Base-by-base conservation (phyloP, 768 basidiomycete genomes). In the Suillus occidentalis region DNA sequence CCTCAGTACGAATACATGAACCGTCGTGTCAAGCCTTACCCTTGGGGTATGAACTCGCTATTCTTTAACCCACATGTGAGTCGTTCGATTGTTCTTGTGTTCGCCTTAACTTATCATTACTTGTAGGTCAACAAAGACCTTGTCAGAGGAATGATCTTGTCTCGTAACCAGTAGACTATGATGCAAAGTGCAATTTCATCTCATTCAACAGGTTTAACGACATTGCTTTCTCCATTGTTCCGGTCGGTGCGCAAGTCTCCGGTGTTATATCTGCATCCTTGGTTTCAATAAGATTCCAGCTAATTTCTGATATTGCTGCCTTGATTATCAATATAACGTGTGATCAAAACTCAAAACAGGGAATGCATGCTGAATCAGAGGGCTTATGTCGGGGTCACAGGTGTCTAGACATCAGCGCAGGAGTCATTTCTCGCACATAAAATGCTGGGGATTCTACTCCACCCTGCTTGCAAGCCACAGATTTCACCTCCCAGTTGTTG, bases 41-140 rank as follows among this genome's bases (percentile, higher is more conserved):
- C 93, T 22, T 95, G 93, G 93, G 93, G 93, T 28, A 77, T 69
- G 70, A 95, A 95, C 85, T 84, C 85, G 16, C 83, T 95, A 20
- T 95, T 95, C 83, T 95, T 84, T 81, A 94, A 92, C 75, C 76
- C 87, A 60, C 81, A 85, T 69, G 92, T 91, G 73, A 55, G 87
- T 72, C n/a, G 58, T 12, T 57, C 6, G 53, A n/a, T 5, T 7
- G 22, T 12, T 31, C 50, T 25, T 47, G 22, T 55, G 52, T 40
- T 62, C 31, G 49, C 60, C 63, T 58, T 63, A 61, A 66, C 61
- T 62, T 18, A 9, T 62, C 22, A 55, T 37, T 43, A 55, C 36
- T 43, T 47, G 65, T 49, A 91, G 90, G 77, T 77, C 61, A 89
- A 91, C 81, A 90, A 87, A 82, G 84, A 91, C 70, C 70, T 76